Percentiles rank a stretch among this genome's conserved stretches.
phyloP scores from a whole-genome alignment of 2,329 filamentous ascomycete genomes.

The Claviceps pusilla region DNA sequence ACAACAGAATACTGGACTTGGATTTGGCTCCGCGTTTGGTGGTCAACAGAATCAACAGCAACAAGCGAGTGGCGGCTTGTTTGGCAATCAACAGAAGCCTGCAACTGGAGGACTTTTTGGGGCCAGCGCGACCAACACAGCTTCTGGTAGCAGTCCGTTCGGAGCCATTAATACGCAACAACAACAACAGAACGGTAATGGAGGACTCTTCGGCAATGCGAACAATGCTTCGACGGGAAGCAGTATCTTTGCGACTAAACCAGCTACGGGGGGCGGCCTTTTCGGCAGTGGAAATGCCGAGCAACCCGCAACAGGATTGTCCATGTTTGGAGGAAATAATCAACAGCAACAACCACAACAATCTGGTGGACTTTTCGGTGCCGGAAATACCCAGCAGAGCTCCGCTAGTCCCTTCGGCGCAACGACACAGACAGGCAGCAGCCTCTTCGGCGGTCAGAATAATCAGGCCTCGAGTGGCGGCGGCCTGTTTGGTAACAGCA shows the following conservation, averaged over 20 bases:
- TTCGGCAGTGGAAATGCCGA: constrained; percentile 23
- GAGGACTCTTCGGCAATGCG: constrained; percentile 15
- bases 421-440: constrained; percentile 27
- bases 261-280: constrained; percentile 22
- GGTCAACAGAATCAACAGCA: constrained; percentile 17
- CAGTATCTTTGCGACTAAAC: constrained; percentile 25
- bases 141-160: constrained; percentile 28
- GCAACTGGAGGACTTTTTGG: constrained; percentile 24
- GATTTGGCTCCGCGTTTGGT: constrained; percentile 20
- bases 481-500: constrained; percentile 30
- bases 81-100: constrained; percentile 29
- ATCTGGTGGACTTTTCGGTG: constrained; percentile 36
- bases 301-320: constrained; percentile 22
- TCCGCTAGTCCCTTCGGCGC: constrained; percentile 38
- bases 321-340: constrained; percentile 31
- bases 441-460: constrained; percentile 39
- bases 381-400: constrained; percentile 22
- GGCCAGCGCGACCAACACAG: constrained; percentile 11
- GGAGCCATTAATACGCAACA: constrained; percentile 21
- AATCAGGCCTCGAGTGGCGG: constrained; percentile 29
- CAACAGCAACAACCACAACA: constrained; percentile 18
- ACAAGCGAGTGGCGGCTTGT: constrained; percentile 25
- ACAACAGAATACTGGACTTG: constrained; percentile 13
- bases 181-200: constrained; percentile 24
- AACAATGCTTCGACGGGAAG: constrained; percentile 18